phyloP scores from a whole-genome alignment of 2,329 filamentous ascomycete species.

The Colletotrichum filicis region DNA sequence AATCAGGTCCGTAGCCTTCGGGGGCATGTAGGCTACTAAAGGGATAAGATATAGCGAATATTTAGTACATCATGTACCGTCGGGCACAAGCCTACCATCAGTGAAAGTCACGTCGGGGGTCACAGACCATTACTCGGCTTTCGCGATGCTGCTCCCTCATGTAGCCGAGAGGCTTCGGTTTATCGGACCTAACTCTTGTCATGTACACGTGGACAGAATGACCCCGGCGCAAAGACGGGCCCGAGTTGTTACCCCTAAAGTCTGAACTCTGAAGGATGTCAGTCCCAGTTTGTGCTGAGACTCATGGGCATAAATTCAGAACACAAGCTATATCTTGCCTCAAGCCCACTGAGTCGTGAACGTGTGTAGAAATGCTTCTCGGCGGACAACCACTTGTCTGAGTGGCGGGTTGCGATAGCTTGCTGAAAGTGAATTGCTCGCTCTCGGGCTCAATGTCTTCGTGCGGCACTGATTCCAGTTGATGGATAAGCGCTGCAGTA shows the following conservation, averaged over 20 bases:
- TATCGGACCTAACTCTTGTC: background rate
- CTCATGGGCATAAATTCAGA: background rate
- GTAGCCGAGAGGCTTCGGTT: background rate
- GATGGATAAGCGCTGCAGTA: background rate
- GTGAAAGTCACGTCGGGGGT: no score
- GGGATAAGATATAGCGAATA: no score
- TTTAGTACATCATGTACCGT: no score
- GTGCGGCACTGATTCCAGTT: background rate
- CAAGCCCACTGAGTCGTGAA: background rate
- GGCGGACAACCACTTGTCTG: background rate
- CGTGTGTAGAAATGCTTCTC: background rate
- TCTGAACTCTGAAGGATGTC: background rate
- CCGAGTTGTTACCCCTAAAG: background rate
- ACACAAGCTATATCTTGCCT: background rate
- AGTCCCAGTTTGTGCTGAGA: background rate
- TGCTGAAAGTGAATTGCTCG: background rate
- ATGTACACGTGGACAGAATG: background rate
- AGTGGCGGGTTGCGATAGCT: background rate
- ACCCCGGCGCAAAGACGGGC: background rate
- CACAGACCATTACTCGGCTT: background rate
- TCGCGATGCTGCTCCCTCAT: background rate
- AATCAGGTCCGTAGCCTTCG: no score
- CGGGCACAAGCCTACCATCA: no score
- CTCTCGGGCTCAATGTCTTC: background rate
- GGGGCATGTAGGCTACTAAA: no score